phyloP scores from a whole-genome alignment of 2,329 filamentous ascomycete species.

The Xylariaceae sp. region DNA sequence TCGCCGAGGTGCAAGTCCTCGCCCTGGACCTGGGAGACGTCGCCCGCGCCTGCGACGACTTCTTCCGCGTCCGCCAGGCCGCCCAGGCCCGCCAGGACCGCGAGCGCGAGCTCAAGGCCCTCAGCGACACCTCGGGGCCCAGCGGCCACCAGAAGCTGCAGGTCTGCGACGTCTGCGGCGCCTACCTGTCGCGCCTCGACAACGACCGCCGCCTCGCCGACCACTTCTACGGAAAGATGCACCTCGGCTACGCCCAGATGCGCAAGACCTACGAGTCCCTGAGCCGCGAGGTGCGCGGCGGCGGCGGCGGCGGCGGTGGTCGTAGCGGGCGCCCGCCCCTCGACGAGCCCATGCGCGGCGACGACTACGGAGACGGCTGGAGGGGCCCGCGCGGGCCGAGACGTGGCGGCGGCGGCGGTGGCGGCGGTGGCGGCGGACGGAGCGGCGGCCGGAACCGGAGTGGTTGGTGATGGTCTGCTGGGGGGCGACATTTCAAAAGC shows the following conservation, averaged over 20 bases:
- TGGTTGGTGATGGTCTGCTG: slow-evolving; percentile 33
- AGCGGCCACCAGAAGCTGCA: slow-evolving; percentile 96
- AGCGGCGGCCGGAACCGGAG: slow-evolving; percentile 38
- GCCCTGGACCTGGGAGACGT: slow-evolving; percentile 78
- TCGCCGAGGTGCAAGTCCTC: slow-evolving; percentile 79
- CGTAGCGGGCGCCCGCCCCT: background rate
- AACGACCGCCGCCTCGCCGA: slow-evolving; percentile 92
- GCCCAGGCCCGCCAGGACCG: slow-evolving; percentile 74
- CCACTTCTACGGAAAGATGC: slow-evolving; percentile 99
- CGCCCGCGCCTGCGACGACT: slow-evolving; percentile 75
- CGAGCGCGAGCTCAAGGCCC: slow-evolving; percentile 80
- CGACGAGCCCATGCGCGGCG: slow-evolving; percentile 8
- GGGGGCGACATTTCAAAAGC: background rate
- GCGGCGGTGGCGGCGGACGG: slow-evolving; percentile 37
- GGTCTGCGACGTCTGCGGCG: slow-evolving; percentile 96
- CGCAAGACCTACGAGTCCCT: slow-evolving; percentile 85
- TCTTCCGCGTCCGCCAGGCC: slow-evolving; percentile 75
- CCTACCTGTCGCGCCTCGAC: slow-evolving; percentile 84
- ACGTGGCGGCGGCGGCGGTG: slow-evolving; percentile 44
- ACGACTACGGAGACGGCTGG: slow-evolving; percentile 27
- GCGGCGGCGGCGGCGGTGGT: too few species aligned
- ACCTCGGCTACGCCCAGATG: slow-evolving; percentile 97
- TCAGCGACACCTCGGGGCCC: slow-evolving; percentile 87
- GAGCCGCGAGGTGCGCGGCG: slow-evolving; percentile 74
- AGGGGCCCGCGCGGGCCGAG: slow-evolving; percentile 43